Conservation (phyloP, 2,329 filamentous ascomycete genomes). For the Trichoderma atroviride region DNA sequence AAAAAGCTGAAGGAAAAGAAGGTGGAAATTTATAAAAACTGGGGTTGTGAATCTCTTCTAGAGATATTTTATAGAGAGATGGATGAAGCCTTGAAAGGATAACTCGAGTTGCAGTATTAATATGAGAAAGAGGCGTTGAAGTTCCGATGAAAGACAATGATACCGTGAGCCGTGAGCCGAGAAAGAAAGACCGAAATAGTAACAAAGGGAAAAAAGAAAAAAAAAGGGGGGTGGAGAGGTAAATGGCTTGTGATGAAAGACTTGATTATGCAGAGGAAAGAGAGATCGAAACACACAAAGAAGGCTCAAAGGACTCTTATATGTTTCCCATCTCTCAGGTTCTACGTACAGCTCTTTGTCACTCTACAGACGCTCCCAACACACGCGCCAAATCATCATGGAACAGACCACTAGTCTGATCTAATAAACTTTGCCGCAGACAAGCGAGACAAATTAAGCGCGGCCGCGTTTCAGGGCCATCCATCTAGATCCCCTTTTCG, state of each 20-base stretch:
- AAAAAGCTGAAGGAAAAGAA: conserved; percentile 25
- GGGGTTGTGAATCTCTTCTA: not conserved
- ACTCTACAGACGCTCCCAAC: not conserved
- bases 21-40: not conserved
- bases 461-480: conserved; percentile 6
- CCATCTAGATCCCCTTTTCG: not conserved
- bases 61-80: not conserved
- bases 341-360: not conserved
- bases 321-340: not conserved
- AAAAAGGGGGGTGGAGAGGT: not conserved
- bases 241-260: not conserved
- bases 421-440: not conserved
- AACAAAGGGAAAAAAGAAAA: conserved; percentile 1
- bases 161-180: not conserved
- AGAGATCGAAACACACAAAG: not conserved
- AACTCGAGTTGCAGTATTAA: not conserved
- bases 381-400: not conserved
- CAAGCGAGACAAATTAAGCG: conserved; percentile 8
- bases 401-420: not conserved
- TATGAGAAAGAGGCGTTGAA: conserved; percentile 17
- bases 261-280: not conserved
- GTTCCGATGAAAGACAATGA: not conserved
- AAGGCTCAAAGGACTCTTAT: conserved; percentile 11
- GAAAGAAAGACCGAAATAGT: conserved; percentile 16
- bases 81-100: not conserved